Percentiles rank a stretch among this genome's conserved stretches.
Evolutionary conservation across 805 yeast genomes (phyloP).

Genomic region (Candida xiaguanensis): DNA sequence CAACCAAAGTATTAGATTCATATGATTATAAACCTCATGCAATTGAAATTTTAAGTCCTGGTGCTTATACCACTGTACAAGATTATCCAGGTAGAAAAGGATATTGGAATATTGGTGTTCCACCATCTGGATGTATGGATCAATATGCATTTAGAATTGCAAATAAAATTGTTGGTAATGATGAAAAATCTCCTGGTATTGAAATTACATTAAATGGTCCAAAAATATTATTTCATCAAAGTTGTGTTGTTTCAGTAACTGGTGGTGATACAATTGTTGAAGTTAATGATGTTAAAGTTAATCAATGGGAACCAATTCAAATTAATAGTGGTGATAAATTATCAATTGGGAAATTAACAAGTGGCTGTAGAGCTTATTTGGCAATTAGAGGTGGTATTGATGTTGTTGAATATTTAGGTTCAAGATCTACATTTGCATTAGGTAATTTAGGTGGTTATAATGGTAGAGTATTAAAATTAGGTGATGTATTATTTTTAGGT

Average conservation of each 20-base stretch:
- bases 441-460: conserved; percentile 93
- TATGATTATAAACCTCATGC: conserved; percentile 79
- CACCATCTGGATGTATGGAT: conserved; percentile 99
- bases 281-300: conserved; percentile 54
- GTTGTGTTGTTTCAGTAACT: conserved; percentile 72
- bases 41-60: conserved; percentile 65
- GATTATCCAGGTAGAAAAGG: conserved; percentile 94
- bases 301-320: conserved; percentile 69
- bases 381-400: conserved; percentile 93
- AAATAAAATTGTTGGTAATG: conserved; percentile 87
- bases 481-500: conserved; percentile 87
- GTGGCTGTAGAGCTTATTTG: conserved; percentile 87
- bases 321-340: conserved; percentile 74
- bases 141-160: conserved; percentile 85
- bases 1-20: conserved; percentile 82
- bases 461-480: conserved; percentile 86
- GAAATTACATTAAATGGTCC: conserved; percentile 91
- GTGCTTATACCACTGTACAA: conserved; percentile 91
- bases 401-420: conserved; percentile 89
- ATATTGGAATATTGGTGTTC: conserved; percentile 92
- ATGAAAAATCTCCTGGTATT: conserved; percentile 76
- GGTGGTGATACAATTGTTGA: conserved; percentile 78
- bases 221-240: conserved; percentile 76
- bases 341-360: conserved; percentile 71
- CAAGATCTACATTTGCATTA: conserved; percentile 93